phyloP scores from a whole-genome alignment of 2,329 filamentous ascomycete genomes.

The Fusarium penzigii region DNA sequence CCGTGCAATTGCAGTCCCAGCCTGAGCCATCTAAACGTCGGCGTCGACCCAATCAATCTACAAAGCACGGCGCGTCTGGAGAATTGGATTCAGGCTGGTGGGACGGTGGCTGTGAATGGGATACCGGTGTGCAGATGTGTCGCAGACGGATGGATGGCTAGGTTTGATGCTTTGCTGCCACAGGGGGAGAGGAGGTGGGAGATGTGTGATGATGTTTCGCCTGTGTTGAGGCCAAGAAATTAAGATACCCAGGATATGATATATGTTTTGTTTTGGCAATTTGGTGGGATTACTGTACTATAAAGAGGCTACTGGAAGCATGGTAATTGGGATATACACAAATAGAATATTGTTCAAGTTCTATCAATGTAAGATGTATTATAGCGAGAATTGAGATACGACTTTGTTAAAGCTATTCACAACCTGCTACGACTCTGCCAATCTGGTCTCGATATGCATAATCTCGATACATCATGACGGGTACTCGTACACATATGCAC shows the following conservation, averaged over 20 bases:
- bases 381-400: too few relatives aligned
- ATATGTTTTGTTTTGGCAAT: not conserved
- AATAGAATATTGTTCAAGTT: too few relatives aligned
- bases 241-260: conserved; percentile 15
- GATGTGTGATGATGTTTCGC: conserved; percentile 20
- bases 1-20: conserved; percentile 31
- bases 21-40: conserved; percentile 26
- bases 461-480: too few relatives aligned
- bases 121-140: conserved; percentile 36
- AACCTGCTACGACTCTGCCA: too few relatives aligned
- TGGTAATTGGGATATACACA: too few relatives aligned
- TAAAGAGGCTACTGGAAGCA: too few relatives aligned
- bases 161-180: conserved; percentile 22
- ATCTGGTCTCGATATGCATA: too few relatives aligned
- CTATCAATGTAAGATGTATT: too few relatives aligned
- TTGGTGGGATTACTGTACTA: not conserved
- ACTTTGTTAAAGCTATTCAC: too few relatives aligned
- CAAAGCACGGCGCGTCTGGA: conserved; percentile 30
- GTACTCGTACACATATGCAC: too few relatives aligned
- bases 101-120: conserved; percentile 27
- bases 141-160: conserved; percentile 25
- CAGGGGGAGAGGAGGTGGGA: conserved; percentile 24
- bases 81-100: conserved; percentile 29
- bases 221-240: conserved; percentile 16
- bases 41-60: conserved; percentile 19